phyloP scores from a whole-genome alignment of 768 basidiomycete species.

The Grammothele lineata region DNA sequence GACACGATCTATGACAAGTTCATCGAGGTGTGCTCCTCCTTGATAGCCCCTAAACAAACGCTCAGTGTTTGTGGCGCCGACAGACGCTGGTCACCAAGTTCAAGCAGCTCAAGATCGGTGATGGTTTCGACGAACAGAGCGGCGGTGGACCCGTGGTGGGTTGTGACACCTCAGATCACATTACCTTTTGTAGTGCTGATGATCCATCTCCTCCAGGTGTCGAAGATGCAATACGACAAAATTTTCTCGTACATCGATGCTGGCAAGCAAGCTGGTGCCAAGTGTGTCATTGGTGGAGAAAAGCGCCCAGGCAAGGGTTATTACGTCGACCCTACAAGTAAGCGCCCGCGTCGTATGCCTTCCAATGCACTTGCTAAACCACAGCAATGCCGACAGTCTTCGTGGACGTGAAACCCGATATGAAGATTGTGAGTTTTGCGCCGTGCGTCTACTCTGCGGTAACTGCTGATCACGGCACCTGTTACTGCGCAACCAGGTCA shows the following conservation, averaged over 20 bases:
- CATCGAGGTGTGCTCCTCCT: conserved; percentile 37
- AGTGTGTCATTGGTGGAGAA: conserved; percentile 71
- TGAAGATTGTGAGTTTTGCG: conserved; percentile 69
- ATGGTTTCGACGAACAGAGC: conserved; percentile 72
- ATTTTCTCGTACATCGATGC: conserved; percentile 86
- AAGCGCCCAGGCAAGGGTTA: conserved; percentile 76
- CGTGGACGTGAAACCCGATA: conserved; percentile 68
- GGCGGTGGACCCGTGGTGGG: conserved; percentile 83
- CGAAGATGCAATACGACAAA: conserved; percentile 80
- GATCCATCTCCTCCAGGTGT: too few species aligned
- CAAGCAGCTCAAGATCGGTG: conserved; percentile 67
- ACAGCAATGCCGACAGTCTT: conserved; percentile 55
- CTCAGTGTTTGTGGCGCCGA: too few species aligned
- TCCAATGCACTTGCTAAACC: background rate
- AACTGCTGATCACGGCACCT: too few species aligned
- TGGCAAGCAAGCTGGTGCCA: conserved; percentile 83
- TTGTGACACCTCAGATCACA: too few species aligned
- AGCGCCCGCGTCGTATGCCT: conserved; percentile 22
- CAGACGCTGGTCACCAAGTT: conserved; percentile 57
- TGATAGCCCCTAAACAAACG: too few species aligned
- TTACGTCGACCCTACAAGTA: conserved; percentile 87
- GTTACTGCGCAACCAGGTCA: conserved; percentile 12
- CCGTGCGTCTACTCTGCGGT: too few species aligned
- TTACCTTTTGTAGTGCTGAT: too few species aligned
- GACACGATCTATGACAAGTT: conserved; percentile 86